Evolutionary conservation across 495 filamentous ascomycete species (phyloP), one percentile per base, ranked within the genome.

Genomic region (Pseudomonodictys pantanalensis): DNA sequence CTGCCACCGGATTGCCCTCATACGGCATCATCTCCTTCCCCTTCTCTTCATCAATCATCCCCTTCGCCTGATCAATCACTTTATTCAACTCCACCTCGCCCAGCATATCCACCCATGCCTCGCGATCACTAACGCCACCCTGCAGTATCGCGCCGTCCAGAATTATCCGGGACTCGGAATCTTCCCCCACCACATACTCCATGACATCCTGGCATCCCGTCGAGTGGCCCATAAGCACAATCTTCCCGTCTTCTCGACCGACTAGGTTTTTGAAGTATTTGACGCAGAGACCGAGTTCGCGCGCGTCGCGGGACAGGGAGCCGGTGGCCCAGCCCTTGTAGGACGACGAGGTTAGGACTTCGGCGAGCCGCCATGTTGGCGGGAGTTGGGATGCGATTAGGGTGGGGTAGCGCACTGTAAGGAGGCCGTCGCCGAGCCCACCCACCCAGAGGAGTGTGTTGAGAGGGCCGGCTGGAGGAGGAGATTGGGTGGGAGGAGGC

Each of bases 171-270:
- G 58, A 49, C 23, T 38, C 38, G 12, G 5, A 33, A 29, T 61
- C 56, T 54, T 18, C 56, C 46, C 25, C 62, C 18, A 71, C 68
- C 3, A 89, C 72, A 66, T 93, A 95, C 54, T 89, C 83, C 71
- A 97, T 79, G 29, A 88, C 83, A 67, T 95, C 91, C 75, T 96
- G 93, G 58, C 88, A 90, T 1, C 93, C 93, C 0, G 86, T 90
- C 1, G 87, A 91, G 62, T 95, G 90, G 9, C 93, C 93, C 81
- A 98, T 83, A 10, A 97, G 70, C 8, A 92, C 86, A n/a, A 96
- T 75, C 67, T 86, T 89, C 10, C 76, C 69, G 9, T 68, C 72
- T 0, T 69, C 66, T 3, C 69, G 60, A 35, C 23, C 49, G 11
- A 18, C n/a, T 2, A 70, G 42, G 12, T 43, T 53, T 2, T 77